Conservation (phyloP, 768 basidiomycete species). For the Crepidotus variabilis region DNA sequence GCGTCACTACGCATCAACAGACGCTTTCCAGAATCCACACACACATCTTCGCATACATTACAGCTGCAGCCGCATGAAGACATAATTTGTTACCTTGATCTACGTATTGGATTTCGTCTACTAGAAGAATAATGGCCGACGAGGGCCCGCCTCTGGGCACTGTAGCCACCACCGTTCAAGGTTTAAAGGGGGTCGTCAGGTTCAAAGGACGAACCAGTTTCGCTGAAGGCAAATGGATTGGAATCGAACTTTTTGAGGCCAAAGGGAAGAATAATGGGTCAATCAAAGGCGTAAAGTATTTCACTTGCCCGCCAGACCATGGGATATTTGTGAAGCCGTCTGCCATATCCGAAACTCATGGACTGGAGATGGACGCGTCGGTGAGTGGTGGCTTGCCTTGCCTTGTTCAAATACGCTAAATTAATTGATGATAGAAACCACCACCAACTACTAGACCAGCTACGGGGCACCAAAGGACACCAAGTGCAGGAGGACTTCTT, state of each 20-base stretch:
- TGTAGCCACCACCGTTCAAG: slow-evolving; percentile 75
- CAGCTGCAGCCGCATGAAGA: no score
- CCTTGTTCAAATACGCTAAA: not conserved
- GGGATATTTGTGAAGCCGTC: slow-evolving; percentile 90
- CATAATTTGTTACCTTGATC: not conserved
- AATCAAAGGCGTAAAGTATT: slow-evolving; percentile 77
- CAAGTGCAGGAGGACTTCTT: slow-evolving; percentile 42
- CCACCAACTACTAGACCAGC: slow-evolving; percentile 20
- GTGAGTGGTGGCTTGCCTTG: slow-evolving; percentile 11
- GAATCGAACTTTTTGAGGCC: slow-evolving; percentile 78
- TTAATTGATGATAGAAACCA: slow-evolving; percentile 14
- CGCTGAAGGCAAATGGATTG: slow-evolving; percentile 90
- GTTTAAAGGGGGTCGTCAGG: slow-evolving; percentile 72
- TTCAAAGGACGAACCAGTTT: slow-evolving; percentile 85
- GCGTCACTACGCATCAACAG: not conserved
- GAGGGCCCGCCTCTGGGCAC: slow-evolving; percentile 51
- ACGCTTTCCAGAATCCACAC: not conserved
- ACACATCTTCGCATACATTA: not conserved
- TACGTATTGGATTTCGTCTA: not conserved
- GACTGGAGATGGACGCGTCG: slow-evolving; percentile 35
- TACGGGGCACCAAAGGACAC: slow-evolving; percentile 53
- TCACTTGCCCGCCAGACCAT: slow-evolving; percentile 67
- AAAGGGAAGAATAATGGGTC: slow-evolving; percentile 96
- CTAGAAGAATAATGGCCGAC: slow-evolving; percentile 10
- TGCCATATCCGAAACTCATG: slow-evolving; percentile 68